These are phyloP conservation scores for Alternaria burnsii DNA, from an alignment of 2,329 filamentous ascomycete genomes.

Conservation along the genomic window DNA sequence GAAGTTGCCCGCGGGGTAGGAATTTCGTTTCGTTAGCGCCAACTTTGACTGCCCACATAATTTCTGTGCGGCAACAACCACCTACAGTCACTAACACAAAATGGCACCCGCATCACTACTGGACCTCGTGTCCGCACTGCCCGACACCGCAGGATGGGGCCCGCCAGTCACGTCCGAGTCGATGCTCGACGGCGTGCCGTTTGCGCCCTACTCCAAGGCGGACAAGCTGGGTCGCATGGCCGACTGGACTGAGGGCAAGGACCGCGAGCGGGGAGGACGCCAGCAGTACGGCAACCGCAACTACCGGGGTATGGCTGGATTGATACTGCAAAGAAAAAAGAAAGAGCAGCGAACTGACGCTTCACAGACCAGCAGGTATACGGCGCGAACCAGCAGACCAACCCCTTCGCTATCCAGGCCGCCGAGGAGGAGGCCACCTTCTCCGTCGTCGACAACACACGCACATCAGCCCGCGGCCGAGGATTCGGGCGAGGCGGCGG, in stretches of 20 bases:
- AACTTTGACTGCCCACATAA: conserved; percentile 32
- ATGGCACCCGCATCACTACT: conserved; percentile 59
- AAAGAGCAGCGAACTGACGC: conserved; percentile 21
- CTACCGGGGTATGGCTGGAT: conserved; percentile 74
- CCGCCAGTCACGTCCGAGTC: conserved; percentile 83
- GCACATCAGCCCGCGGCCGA: conserved; percentile 83
- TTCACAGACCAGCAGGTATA: conserved; percentile 91
- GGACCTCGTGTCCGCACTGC: conserved; percentile 59
- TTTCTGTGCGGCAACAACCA: conserved; percentile 30
- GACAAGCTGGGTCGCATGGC: conserved; percentile 99
- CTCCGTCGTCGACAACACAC: conserved; percentile 95
- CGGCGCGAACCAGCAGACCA: conserved; percentile 82
- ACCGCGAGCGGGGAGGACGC: conserved; percentile 77
- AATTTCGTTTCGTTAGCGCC: conserved; percentile 24
- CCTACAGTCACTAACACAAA: conserved; percentile 30
- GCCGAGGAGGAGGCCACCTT: conserved; percentile 97
- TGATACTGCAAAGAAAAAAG: background rate
- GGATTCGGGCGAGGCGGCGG: conserved; percentile 85
- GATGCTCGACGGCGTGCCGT: conserved; percentile 92
- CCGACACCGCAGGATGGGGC: conserved; percentile 72
- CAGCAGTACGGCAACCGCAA: conserved; percentile 87
- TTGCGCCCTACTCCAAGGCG: conserved; percentile 97
- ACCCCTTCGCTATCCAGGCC: conserved; percentile 83
- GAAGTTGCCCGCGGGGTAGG: conserved; percentile 22
- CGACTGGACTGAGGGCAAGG: conserved; percentile 97